A percentile compares a stretch with the other conserved stretches of the same genome.
Conservation (phyloP, 192 early-diverging fungal genomes). For the Podila verticillata region DNA sequence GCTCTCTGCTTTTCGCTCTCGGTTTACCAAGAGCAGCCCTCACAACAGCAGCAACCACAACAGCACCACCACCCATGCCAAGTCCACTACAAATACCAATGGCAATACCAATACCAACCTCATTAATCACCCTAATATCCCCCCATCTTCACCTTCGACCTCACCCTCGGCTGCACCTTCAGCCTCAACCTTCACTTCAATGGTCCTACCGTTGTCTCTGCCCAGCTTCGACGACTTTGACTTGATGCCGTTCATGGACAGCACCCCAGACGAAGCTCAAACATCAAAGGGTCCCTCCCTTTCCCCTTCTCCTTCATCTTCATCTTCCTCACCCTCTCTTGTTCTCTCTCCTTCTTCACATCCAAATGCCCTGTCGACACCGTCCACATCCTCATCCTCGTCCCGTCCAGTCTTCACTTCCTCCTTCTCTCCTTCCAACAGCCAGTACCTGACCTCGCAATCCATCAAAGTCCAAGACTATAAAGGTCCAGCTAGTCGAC, state of each 20-base stretch:
- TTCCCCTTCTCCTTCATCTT: constrained; percentile 4
- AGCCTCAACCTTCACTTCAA: neutral
- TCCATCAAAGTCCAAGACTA: constrained; percentile 34
- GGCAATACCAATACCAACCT: neutral
- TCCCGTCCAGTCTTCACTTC: neutral
- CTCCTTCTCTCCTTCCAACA: constrained; percentile 20
- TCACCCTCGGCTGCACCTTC: neutral
- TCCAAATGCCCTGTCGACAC: neutral
- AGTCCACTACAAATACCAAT: neutral
- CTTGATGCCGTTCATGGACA: constrained; percentile 9
- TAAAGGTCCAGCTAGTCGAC: neutral
- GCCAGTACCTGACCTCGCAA: constrained; percentile 39
- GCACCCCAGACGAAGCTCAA: neutral
- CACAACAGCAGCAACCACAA: neutral
- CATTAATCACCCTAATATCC: neutral
- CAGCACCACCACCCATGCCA: neutral
- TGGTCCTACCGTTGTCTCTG: constrained; percentile 15
- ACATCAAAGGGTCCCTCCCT: constrained; percentile 3
- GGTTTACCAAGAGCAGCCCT: neutral
- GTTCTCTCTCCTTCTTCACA: constrained; percentile 1
- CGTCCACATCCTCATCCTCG: neutral
- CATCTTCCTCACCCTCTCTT: constrained; percentile 10
- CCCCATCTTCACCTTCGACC: neutral
- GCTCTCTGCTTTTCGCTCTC: constrained; percentile 2
- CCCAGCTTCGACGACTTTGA: constrained; percentile 40